Conservation (phyloP, 306 rosid genomes). For the Dryas drummondii region DNA sequence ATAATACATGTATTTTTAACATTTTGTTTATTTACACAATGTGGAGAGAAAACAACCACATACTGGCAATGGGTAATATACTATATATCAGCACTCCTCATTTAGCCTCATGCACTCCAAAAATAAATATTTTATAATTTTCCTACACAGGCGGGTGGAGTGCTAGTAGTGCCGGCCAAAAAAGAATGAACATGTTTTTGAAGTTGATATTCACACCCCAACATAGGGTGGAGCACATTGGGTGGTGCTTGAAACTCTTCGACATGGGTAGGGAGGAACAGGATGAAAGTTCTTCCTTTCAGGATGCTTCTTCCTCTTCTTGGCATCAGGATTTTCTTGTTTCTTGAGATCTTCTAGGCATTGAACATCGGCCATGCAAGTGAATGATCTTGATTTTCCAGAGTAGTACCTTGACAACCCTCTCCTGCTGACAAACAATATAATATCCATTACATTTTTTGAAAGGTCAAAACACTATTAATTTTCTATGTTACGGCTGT, state of each 20-base stretch:
- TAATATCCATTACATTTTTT: background rate
- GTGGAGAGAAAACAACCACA: background rate
- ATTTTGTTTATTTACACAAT: constrained; percentile 1
- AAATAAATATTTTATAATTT: too few relatives aligned
- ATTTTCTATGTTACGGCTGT: too few relatives aligned
- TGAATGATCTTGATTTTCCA: constrained; percentile 82
- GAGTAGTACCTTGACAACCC: constrained; percentile 78
- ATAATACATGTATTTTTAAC: background rate
- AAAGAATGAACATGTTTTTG: background rate
- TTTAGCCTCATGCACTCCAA: too few relatives aligned
- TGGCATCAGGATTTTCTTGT: constrained; percentile 50
- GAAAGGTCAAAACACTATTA: too few relatives aligned
- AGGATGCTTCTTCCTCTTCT: constrained; percentile 64
- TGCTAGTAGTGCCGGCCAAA: background rate
- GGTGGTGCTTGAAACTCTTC: constrained; percentile 51
- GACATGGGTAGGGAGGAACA: constrained; percentile 43
- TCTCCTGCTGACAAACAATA: constrained; percentile 36
- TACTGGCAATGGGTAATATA: too few relatives aligned
- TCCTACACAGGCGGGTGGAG: background rate
- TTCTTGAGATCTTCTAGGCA: constrained; percentile 73
- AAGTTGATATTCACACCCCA: constrained; percentile 31
- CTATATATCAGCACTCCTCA: too few relatives aligned
- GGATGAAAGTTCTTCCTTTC: constrained; percentile 34
- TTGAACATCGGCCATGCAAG: constrained; percentile 66
- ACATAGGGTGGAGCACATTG: constrained; percentile 51